These are phyloP conservation scores for Daedalea quercina DNA, from an alignment of 768 basidiomycete genomes.

Conservation along the genomic window DNA sequence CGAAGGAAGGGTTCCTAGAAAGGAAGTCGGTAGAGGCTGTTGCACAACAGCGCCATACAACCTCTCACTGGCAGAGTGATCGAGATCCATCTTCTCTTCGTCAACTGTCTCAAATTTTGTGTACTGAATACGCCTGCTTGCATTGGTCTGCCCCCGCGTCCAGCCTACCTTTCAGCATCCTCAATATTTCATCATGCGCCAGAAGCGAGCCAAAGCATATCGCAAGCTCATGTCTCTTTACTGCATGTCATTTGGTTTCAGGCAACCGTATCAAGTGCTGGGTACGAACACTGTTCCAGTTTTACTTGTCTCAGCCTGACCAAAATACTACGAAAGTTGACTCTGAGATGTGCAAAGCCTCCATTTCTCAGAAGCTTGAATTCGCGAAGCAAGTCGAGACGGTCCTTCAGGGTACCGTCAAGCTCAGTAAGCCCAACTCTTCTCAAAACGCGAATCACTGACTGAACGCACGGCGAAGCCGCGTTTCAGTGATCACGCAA, in stretches of 20 bases:
- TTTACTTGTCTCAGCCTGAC: background rate
- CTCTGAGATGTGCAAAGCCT: conserved; percentile 70
- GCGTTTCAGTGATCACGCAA: conserved; percentile 90
- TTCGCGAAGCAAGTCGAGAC: conserved; percentile 65
- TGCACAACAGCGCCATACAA: conserved; percentile 3
- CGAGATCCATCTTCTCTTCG: background rate
- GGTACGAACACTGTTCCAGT: conserved; percentile 35
- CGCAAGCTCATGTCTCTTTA: conserved; percentile 92
- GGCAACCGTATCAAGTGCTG: conserved; percentile 91
- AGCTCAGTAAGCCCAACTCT: conserved; percentile 70
- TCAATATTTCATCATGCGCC: conserved; percentile 56
- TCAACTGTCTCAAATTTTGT: background rate
- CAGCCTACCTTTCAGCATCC: no score
- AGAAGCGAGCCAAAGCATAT: conserved; percentile 93
- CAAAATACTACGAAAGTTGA: conserved; percentile 49
- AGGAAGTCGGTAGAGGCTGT: background rate
- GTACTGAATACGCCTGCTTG: background rate
- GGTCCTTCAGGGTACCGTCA: conserved; percentile 82
- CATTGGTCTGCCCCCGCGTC: no score
- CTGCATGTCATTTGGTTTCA: conserved; percentile 79
- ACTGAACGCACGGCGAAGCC: conserved; percentile 33
- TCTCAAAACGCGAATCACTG: background rate
- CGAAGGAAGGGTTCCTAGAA: background rate
- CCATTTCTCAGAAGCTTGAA: conserved; percentile 66
- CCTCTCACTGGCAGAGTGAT: background rate